phyloP scores from a whole-genome alignment of 2,329 filamentous ascomycete species.

The Corniculantispora saksenae region DNA sequence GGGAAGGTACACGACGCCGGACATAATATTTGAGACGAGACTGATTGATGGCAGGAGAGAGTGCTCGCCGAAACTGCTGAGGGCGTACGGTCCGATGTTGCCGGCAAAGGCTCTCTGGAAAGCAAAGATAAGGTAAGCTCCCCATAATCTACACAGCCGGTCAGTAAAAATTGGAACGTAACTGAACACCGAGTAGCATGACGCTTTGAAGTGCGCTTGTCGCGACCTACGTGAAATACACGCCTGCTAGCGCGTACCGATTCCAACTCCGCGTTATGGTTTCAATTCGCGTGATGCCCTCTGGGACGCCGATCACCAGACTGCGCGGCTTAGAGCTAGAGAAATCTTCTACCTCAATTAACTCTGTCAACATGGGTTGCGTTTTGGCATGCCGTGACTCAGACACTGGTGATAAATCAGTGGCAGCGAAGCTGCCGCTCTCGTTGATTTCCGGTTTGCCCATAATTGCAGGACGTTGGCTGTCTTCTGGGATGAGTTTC shows the following conservation, averaged over 20 bases:
- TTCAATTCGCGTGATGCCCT: neutral
- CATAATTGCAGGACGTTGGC: neutral
- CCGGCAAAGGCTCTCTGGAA: constrained; percentile 1
- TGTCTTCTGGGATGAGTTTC: neutral
- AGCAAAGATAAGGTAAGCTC: neutral
- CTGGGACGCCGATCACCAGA: neutral
- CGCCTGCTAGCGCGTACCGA: neutral
- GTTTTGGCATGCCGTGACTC: neutral
- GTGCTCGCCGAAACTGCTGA: neutral
- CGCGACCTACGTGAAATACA: neutral
- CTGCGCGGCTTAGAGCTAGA: neutral
- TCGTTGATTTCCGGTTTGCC: neutral
- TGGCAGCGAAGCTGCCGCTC: neutral
- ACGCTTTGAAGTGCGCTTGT: neutral
- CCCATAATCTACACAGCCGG: neutral
- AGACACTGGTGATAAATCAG: neutral
- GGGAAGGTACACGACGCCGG: constrained; percentile 40
- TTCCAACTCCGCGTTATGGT: neutral
- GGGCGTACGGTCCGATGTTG: neutral
- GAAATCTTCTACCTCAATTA: neutral
- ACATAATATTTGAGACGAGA: neutral
- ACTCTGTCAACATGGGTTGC: neutral
- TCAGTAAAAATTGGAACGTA: neutral
- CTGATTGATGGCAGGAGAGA: neutral
- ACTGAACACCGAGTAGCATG: neutral